phyloP scores from a whole-genome alignment of 75 land plant genomes.

The Ceratopteris richardii region DNA sequence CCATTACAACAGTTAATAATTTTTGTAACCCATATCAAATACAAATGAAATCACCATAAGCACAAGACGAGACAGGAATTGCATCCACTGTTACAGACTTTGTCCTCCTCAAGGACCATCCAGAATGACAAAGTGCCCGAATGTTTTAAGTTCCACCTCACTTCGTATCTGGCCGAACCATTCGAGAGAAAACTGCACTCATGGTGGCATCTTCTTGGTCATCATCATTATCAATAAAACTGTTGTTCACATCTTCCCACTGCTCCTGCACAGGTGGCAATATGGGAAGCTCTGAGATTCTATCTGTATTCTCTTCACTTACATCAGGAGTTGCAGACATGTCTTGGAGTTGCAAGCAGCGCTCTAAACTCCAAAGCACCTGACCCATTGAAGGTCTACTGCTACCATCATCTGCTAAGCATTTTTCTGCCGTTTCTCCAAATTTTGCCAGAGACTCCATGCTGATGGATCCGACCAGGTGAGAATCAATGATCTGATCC shows the following conservation, averaged over 20 bases:
- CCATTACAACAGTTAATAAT: background rate
- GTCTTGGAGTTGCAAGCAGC: conserved; percentile 55
- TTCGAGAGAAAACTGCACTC: conserved; percentile 86
- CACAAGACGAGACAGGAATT: no score
- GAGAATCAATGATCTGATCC: conserved; percentile 42
- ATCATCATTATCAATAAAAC: conserved; percentile 36
- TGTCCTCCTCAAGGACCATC: background rate
- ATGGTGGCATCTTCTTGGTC: conserved; percentile 66
- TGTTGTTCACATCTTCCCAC: no score
- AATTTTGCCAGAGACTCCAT: conserved; percentile 33
- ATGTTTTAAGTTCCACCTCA: background rate
- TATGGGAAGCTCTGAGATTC: no score
- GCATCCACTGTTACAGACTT: no score
- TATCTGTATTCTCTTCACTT: no score
- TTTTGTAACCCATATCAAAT: background rate
- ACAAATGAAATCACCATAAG: background rate
- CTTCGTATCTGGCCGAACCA: conserved; percentile 58
- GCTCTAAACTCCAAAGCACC: conserved; percentile 42
- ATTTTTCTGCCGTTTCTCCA: conserved; percentile 39
- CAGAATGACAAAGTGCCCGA: background rate
- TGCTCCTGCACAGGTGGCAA: no score
- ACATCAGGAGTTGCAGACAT: no score
- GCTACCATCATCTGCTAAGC: conserved; percentile 31
- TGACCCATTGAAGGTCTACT: conserved; percentile 45
- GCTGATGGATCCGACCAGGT: conserved; percentile 28